phyloP scores from a whole-genome alignment of 768 basidiomycete species.

The Collybiopsis luxurians region DNA sequence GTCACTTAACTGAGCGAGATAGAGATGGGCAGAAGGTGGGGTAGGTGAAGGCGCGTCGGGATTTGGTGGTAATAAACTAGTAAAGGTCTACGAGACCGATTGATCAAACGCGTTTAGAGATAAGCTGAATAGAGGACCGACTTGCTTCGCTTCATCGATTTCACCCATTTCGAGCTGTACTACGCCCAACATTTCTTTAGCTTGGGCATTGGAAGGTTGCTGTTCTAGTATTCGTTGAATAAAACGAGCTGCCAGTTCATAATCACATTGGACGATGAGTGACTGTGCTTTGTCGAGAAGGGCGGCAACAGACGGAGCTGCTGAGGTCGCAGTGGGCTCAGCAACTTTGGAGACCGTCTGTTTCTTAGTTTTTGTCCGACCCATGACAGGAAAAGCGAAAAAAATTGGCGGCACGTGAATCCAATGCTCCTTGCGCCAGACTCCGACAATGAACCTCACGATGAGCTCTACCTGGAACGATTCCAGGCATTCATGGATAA shows the following conservation, averaged over 20 bases:
- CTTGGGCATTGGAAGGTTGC: conserved; percentile 61
- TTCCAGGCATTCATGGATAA: conserved; percentile 64
- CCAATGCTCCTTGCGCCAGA: background rate
- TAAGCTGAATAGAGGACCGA: conserved; percentile 21
- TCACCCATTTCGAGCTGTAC: conserved; percentile 79
- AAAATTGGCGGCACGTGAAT: background rate
- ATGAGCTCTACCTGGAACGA: conserved; percentile 61
- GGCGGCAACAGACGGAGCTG: conserved; percentile 45
- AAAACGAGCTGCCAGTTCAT: conserved; percentile 76
- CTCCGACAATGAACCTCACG: conserved; percentile 22
- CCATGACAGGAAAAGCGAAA: conserved; percentile 38
- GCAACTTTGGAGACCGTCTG: conserved; percentile 34
- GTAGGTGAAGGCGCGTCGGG: conserved; percentile 57
- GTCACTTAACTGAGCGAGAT: conserved; percentile 83
- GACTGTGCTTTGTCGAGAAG: conserved; percentile 76
- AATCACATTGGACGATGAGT: conserved; percentile 83
- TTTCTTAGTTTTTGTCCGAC: conserved; percentile 51
- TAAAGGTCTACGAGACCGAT: conserved; percentile 17
- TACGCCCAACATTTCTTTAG: conserved; percentile 79
- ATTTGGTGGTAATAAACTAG: conserved; percentile 48
- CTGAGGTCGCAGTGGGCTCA: conserved; percentile 18
- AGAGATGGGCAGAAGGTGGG: conserved; percentile 80
- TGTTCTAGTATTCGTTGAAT: conserved; percentile 63
- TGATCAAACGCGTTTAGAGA: background rate
- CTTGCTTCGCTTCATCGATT: conserved; percentile 68